These are phyloP conservation scores for Chlorociboria aeruginascens DNA, from an alignment of 495 filamentous ascomycete species.

Conservation along the genomic window DNA sequence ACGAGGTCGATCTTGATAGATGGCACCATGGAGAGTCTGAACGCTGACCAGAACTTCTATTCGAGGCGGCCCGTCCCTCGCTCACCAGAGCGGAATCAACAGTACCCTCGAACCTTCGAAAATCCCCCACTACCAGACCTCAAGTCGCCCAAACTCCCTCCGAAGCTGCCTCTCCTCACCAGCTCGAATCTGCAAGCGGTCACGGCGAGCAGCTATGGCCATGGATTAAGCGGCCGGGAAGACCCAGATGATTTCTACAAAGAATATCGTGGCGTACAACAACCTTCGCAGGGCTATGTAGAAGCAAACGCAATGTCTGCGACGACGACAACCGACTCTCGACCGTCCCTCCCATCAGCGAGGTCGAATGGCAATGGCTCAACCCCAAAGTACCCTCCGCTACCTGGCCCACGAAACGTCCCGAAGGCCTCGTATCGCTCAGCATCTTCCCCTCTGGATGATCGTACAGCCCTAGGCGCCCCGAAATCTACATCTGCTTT, in stretches of 20 bases:
- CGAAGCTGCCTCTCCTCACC: slow-evolving; percentile 16
- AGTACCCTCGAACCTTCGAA: slow-evolving; percentile 2
- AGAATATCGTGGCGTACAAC: slow-evolving; percentile 29
- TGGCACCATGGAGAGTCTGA: slow-evolving; percentile 19
- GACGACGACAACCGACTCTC: slow-evolving; percentile 2
- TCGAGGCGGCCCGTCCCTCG: slow-evolving; percentile 10
- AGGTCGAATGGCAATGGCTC: slow-evolving; percentile 19
- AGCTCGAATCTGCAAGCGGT: slow-evolving; percentile 12
- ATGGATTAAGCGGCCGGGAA: slow-evolving; percentile 7
- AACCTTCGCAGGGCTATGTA: slow-evolving; percentile 21
- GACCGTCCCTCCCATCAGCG: slow-evolving; percentile 8
- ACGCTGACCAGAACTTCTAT: slow-evolving; percentile 20
- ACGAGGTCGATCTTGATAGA: slow-evolving; percentile 11
- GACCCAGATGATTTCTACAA: slow-evolving; percentile 43
- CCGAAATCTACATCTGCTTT: slow-evolving; percentile 20
- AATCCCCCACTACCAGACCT: slow-evolving; percentile 10
- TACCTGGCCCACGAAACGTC: slow-evolving; percentile 4
- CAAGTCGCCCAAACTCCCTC: slow-evolving; percentile 9
- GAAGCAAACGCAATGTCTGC: slow-evolving; percentile 17
- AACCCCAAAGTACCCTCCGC: slow-evolving; percentile 15
- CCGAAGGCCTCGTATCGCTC: slow-evolving; percentile 25
- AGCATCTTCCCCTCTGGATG: slow-evolving; percentile 37
- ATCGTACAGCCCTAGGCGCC: slow-evolving; percentile 17
- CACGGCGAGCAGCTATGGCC: slow-evolving; percentile 13
- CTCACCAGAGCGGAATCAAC: slow-evolving; percentile 5